Percentiles rank a stretch among this genome's conserved stretches.
Conservation (phyloP, 352 stramenopile species). For the Blastocystis sp. region DNA sequence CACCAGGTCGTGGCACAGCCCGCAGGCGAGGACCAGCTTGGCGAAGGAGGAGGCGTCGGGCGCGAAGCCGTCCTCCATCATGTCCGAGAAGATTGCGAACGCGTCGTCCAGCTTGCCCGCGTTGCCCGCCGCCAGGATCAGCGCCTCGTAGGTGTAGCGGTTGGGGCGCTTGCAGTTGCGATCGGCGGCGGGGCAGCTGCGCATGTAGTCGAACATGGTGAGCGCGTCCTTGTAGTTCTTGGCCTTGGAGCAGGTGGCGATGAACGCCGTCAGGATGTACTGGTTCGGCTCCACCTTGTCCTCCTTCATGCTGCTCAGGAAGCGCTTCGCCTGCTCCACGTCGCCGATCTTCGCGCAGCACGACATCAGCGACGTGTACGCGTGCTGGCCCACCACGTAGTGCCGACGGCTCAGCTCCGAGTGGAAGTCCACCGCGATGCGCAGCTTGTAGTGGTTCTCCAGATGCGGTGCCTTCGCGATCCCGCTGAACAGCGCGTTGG, state of each 20-base stretch:
- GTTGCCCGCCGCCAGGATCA: slow-evolving; percentile 61
- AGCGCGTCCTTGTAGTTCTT: slow-evolving; percentile 66
- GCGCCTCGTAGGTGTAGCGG: slow-evolving; percentile 67
- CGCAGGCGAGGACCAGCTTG: slow-evolving; percentile 53
- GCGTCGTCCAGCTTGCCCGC: slow-evolving; percentile 42
- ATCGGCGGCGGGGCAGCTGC: slow-evolving; percentile 17
- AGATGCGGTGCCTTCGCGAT: slow-evolving; percentile 66
- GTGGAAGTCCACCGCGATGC: slow-evolving; percentile 64
- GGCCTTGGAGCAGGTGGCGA: slow-evolving; percentile 63
- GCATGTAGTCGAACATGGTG: slow-evolving; percentile 69
- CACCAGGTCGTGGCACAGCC: slow-evolving; percentile 39
- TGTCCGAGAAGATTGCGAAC: slow-evolving; percentile 58
- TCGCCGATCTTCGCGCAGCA: slow-evolving; percentile 68
- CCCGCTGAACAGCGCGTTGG: slow-evolving; percentile 63
- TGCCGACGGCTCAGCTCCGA: slow-evolving; percentile 11
- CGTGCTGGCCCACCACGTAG: slow-evolving; percentile 65
- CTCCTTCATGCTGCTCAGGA: slow-evolving; percentile 40
- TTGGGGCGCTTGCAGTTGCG: slow-evolving; percentile 62
- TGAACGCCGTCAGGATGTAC: slow-evolving; percentile 68
- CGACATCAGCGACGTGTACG: slow-evolving; percentile 68
- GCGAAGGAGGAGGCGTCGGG: slow-evolving; percentile 62
- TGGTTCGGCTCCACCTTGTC: slow-evolving; percentile 46
- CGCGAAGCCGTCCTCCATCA: slow-evolving; percentile 34
- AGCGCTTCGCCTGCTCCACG: slow-evolving; percentile 55
- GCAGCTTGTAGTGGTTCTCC: slow-evolving; percentile 66